Evolutionary conservation across 176 grass and related monocot genomes (phyloP).

Genomic region (Triticum monococcum): DNA sequence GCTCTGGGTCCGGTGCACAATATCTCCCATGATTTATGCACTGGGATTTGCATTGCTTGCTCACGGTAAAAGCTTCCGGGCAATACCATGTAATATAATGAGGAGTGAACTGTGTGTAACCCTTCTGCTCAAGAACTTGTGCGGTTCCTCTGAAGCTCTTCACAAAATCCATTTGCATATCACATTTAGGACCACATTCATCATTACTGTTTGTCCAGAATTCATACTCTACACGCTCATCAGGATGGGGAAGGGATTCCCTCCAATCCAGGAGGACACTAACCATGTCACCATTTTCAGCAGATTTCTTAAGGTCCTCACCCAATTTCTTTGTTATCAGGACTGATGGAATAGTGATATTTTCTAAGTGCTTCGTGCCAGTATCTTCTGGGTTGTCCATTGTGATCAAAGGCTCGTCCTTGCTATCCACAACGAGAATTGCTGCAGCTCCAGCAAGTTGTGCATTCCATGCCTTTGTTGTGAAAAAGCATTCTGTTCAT

Average conservation of each 20-base stretch:
- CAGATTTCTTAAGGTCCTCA: conserved; percentile 62
- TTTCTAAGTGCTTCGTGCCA: conserved; percentile 49
- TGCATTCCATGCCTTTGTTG: conserved; percentile 81
- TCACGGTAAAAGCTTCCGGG: conserved; percentile 67
- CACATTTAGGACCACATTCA: conserved; percentile 90
- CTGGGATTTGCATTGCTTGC: conserved; percentile 88
- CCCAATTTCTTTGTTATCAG: conserved; percentile 75
- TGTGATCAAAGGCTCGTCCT: conserved; percentile 70
- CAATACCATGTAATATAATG: conserved; percentile 98
- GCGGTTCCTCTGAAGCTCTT: conserved; percentile 77
- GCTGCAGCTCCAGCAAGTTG: conserved; percentile 83
- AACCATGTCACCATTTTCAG: conserved; percentile 65
- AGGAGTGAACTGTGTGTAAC: conserved; percentile 83
- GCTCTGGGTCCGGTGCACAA: conserved; percentile 87
- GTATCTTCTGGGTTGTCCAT: conserved; percentile 85
- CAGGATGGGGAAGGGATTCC: conserved; percentile 81
- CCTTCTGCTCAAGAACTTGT: conserved; percentile 83
- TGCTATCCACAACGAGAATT: conserved; percentile 72
- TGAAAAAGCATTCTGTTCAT: conserved; percentile 82
- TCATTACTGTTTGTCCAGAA: conserved; percentile 97
- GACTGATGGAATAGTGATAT: conserved; percentile 88
- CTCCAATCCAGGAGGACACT: conserved; percentile 85
- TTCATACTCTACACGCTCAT: conserved; percentile 91
- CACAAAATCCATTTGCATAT: conserved; percentile 85
- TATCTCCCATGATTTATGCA: conserved; percentile 92